A percentile compares a stretch with the other conserved stretches of the same genome.
These are phyloP conservation scores for Phytopythium kandeliae DNA, from an alignment of 352 stramenopile genomes.

Conservation along the genomic window DNA sequence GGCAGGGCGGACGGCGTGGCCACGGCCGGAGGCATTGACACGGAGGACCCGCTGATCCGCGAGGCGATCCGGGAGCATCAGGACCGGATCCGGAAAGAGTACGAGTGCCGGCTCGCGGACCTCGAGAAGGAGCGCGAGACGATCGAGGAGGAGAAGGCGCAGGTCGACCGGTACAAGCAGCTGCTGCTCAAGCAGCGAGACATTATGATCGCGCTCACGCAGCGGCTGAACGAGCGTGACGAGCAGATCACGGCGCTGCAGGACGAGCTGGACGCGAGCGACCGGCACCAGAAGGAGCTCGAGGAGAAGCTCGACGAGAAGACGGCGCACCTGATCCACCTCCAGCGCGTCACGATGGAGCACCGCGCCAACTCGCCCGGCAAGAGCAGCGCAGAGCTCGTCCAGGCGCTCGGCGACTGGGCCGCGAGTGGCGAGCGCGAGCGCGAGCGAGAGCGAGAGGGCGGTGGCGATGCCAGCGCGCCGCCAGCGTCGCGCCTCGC, in stretches of 20 bases:
- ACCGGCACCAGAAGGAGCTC: constrained; percentile 88
- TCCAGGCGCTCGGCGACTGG: constrained; percentile 66
- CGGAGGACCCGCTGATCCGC: constrained; percentile 74
- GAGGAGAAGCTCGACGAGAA: constrained; percentile 95
- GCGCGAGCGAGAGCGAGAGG: no score
- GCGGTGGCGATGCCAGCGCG: no score
- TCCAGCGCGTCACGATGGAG: constrained; percentile 90
- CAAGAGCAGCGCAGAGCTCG: constrained; percentile 53
- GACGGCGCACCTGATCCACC: constrained; percentile 90
- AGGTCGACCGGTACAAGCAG: constrained; percentile 95
- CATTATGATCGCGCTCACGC: constrained; percentile 96
- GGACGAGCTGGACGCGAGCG: constrained; percentile 93
- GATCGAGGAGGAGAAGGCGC: constrained; percentile 93
- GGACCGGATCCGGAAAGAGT: constrained; percentile 88
- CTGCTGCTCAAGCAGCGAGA: constrained; percentile 95
- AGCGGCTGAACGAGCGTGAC: constrained; percentile 92
- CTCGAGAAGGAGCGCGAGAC: constrained; percentile 92
- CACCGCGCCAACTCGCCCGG: constrained; percentile 62
- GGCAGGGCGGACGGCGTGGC: no score
- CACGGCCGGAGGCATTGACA: no score
- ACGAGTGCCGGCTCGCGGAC: constrained; percentile 88
- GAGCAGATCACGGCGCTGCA: constrained; percentile 95
- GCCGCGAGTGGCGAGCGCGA: no score
- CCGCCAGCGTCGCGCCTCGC: background rate
- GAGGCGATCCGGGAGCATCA: constrained; percentile 88